Evolutionary conservation across 2,329 filamentous ascomycete genomes (phyloP).

Genomic region (Fusarium fracticaudum): DNA sequence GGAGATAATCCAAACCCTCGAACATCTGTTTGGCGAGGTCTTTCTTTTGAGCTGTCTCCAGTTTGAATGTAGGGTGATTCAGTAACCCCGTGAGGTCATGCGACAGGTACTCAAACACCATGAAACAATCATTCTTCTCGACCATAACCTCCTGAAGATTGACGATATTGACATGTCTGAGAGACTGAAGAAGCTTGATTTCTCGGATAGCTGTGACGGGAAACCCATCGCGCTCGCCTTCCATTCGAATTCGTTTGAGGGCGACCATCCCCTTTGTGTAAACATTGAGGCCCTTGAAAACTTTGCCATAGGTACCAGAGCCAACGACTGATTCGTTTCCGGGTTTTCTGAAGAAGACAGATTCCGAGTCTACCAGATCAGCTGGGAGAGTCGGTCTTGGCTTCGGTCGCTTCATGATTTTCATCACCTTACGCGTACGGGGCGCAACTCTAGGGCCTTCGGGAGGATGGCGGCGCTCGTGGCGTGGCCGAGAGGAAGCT

Average conservation of each 20-base stretch:
- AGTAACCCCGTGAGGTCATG: slow-evolving; percentile 95
- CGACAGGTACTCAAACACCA: slow-evolving; percentile 98
- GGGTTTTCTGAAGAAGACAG: slow-evolving; percentile 93
- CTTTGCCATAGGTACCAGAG: slow-evolving; percentile 94
- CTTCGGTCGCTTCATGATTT: slow-evolving; percentile 75
- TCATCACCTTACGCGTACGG: slow-evolving; percentile 71
- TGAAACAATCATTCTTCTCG: slow-evolving; percentile 97
- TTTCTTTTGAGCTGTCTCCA: slow-evolving; percentile 89
- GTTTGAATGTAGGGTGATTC: slow-evolving; percentile 90
- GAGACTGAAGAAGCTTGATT: slow-evolving; percentile 89
- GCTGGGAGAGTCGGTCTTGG: slow-evolving; percentile 74
- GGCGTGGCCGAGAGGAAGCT: slow-evolving; percentile 56
- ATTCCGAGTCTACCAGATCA: slow-evolving; percentile 82
- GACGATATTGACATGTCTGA: slow-evolving; percentile 85
- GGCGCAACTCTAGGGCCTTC: slow-evolving; percentile 52
- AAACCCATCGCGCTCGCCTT: slow-evolving; percentile 89
- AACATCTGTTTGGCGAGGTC: slow-evolving; percentile 93
- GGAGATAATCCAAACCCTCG: slow-evolving; percentile 91
- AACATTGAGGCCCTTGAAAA: slow-evolving; percentile 94
- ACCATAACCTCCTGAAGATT: slow-evolving; percentile 94
- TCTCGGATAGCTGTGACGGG: slow-evolving; percentile 91
- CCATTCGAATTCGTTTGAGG: slow-evolving; percentile 92
- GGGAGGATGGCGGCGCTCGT: slow-evolving; percentile 47
- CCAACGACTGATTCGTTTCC: slow-evolving; percentile 98
- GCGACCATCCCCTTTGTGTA: slow-evolving; percentile 87